phyloP scores from a whole-genome alignment of 1,284 basidiomycete genomes.

The Ceratorhiza oryzae-sativae region DNA sequence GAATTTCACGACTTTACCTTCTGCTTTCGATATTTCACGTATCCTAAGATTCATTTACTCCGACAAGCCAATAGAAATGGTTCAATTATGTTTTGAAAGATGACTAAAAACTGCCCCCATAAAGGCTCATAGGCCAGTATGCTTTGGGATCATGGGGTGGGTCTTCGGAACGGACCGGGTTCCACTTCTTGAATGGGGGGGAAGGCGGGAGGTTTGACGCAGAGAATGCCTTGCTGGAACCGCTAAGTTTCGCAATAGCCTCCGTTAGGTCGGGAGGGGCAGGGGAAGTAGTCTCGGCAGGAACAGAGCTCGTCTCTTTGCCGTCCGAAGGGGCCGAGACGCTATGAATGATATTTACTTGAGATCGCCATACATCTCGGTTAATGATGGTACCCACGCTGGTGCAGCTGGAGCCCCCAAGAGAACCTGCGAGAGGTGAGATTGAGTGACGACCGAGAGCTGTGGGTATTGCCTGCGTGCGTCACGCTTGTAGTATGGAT shows the following conservation, averaged over 20 bases:
- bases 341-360: constrained; percentile 52
- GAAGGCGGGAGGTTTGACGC: constrained; percentile 74
- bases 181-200: constrained; percentile 75
- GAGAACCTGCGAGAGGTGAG: constrained; percentile 79
- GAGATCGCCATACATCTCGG: constrained; percentile 41
- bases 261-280: constrained; percentile 65
- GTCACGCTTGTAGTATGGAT: constrained; percentile 95
- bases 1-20: not conserved
- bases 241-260: constrained; percentile 70
- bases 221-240: constrained; percentile 67
- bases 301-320: constrained; percentile 55
- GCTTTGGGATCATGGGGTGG: constrained; percentile 78
- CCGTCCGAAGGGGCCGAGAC: constrained; percentile 61
- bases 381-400: constrained; percentile 60
- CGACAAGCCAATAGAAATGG: constrained; percentile 17
- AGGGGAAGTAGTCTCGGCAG: constrained; percentile 55
- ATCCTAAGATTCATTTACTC: not conserved
- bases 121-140: constrained; percentile 84
- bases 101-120: constrained; percentile 27
- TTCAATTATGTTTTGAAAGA: constrained; percentile 14
- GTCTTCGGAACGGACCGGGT: constrained; percentile 67
- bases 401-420: constrained; percentile 76
- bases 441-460: constrained; percentile 82
- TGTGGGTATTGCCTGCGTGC: constrained; percentile 90
- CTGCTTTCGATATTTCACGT: not conserved